phyloP scores from a whole-genome alignment of 2,329 filamentous ascomycete genomes.

The Alternaria hordeiaustralica region DNA sequence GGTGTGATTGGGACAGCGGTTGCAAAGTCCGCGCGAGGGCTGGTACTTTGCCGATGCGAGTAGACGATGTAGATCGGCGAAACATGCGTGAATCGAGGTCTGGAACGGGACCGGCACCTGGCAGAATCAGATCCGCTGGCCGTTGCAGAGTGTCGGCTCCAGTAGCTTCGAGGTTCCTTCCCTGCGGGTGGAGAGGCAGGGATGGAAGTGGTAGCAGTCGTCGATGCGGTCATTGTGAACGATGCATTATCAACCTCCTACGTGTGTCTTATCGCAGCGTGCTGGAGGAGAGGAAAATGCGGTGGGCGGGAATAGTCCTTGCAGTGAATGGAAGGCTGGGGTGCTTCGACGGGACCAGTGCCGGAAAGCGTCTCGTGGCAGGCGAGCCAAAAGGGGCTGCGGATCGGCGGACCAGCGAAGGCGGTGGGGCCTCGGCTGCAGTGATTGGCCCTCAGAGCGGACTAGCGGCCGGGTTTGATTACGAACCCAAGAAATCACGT shows the following conservation, averaged over 20 bases:
- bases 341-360: not conserved
- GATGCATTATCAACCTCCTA: not conserved
- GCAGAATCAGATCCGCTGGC: conserved; percentile 15
- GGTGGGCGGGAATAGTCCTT: not conserved
- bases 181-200: not conserved
- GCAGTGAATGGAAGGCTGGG: not conserved
- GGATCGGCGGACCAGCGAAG: conserved; percentile 22
- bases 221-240: not conserved
- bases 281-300: not conserved
- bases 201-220: not conserved
- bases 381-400: conserved; percentile 27
- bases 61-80: conserved; percentile 18
- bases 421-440: conserved; percentile 8
- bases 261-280: not conserved
- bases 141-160: conserved; percentile 1
- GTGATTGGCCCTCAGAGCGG: conserved; percentile 14
- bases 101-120: conserved; percentile 17
- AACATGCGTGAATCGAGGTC: conserved; percentile 17
- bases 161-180: not conserved
- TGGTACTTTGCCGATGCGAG: conserved; percentile 11
- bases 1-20: conserved; percentile 4
- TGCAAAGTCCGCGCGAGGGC: not conserved
- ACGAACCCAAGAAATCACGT: conserved; percentile 35
- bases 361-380: conserved; percentile 23
- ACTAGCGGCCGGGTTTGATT: conserved; percentile 13